These are phyloP conservation scores for Pestalotiopsis fici DNA, from an alignment of 2,329 filamentous ascomycete genomes.

Conservation along the genomic window DNA sequence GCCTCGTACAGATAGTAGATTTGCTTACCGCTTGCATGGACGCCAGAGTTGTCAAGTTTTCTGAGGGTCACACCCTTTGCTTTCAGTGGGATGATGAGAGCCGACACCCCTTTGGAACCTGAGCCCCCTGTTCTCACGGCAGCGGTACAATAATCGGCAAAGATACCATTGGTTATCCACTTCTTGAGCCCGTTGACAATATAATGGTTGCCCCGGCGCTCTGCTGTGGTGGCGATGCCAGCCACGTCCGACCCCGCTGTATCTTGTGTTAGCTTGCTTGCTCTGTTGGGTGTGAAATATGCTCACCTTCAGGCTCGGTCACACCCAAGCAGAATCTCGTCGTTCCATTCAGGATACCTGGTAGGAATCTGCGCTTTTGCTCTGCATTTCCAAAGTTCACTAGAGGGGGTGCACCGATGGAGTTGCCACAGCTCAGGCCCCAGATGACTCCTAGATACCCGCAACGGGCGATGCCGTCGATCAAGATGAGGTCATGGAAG, in stretches of 20 bases:
- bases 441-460: slow-evolving; percentile 14
- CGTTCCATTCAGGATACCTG: slow-evolving; percentile 37
- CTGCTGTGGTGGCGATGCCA: slow-evolving; percentile 15
- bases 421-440: background rate
- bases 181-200: slow-evolving; percentile 64
- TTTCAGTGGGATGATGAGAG: slow-evolving; percentile 50
- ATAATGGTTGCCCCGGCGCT: slow-evolving; percentile 34
- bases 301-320: slow-evolving; percentile 16
- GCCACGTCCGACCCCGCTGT: slow-evolving; percentile 18
- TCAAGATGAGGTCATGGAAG: slow-evolving; percentile 36
- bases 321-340: slow-evolving; percentile 25
- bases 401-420: background rate
- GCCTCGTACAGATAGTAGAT: background rate
- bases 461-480: slow-evolving; percentile 33
- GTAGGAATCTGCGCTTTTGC: slow-evolving; percentile 15
- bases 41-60: slow-evolving; percentile 44
- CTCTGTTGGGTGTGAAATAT: background rate
- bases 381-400: background rate
- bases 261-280: background rate
- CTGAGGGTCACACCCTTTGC: slow-evolving; percentile 47
- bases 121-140: slow-evolving; percentile 52
- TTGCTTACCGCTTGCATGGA: background rate
- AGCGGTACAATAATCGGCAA: slow-evolving; percentile 46
- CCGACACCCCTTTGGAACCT: slow-evolving; percentile 50
- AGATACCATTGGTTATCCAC: slow-evolving; percentile 62